A percentile compares a stretch with the other conserved stretches of the same genome.
Evolutionary conservation across 768 basidiomycete species (phyloP).

Genomic region (Agaricus sinodeliciosus): DNA sequence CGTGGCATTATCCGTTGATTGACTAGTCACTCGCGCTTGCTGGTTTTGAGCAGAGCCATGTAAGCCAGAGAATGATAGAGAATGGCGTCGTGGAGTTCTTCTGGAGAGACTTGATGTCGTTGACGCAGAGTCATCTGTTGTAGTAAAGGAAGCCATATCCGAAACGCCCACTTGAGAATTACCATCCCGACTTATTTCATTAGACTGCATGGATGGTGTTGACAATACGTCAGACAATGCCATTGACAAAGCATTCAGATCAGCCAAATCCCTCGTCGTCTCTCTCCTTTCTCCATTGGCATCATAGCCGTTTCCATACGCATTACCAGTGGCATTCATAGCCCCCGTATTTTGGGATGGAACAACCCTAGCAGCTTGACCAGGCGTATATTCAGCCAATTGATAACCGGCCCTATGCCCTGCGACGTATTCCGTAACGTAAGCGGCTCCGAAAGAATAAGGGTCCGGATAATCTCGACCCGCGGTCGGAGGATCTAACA

Average conservation of each 20-base stretch:
- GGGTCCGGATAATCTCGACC: slow-evolving; percentile 17
- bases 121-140: neutral
- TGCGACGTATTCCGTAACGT: slow-evolving; percentile 19
- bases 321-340: neutral
- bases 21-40: neutral
- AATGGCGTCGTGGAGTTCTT: neutral
- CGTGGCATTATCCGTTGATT: slow-evolving; percentile 1
- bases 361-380: slow-evolving; percentile 1
- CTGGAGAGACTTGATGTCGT: neutral
- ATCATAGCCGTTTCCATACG: slow-evolving; percentile 1
- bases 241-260: neutral
- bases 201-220: neutral
- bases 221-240: neutral
- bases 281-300: slow-evolving; percentile 6
- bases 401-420: slow-evolving; percentile 21
- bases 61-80: neutral
- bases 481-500: neutral
- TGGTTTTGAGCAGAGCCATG: neutral
- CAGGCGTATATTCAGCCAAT: slow-evolving; percentile 6
- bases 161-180: slow-evolving; percentile 3
- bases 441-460: slow-evolving; percentile 17
- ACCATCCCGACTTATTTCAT: slow-evolving; percentile 2
- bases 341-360: neutral
- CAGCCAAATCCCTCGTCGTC: neutral
- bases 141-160: neutral